These are phyloP conservation scores for Chaetomium fimeti DNA, from an alignment of 495 filamentous ascomycete species.

Conservation along the genomic window DNA sequence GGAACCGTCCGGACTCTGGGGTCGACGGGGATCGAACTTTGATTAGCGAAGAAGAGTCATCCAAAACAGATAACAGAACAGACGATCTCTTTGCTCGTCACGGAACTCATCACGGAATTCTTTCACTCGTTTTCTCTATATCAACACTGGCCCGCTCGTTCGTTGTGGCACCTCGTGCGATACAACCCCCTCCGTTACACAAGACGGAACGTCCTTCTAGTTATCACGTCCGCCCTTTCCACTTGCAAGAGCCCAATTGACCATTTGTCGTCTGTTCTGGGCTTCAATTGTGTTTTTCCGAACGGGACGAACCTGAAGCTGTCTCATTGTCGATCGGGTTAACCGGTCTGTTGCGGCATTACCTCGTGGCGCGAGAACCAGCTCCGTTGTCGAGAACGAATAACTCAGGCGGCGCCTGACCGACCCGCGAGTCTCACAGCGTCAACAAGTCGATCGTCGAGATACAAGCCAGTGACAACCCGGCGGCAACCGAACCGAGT, in stretches of 20 bases:
- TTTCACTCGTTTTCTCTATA: constrained; percentile 3
- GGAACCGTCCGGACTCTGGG: constrained; percentile 17
- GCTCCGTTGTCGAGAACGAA: background rate
- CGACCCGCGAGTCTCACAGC: constrained; percentile 6
- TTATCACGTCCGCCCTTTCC: background rate
- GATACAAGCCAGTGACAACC: constrained; percentile 1
- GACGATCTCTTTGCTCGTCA: background rate
- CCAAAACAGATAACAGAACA: constrained; percentile 17
- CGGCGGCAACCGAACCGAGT: constrained; percentile 16
- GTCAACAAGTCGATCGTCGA: background rate
- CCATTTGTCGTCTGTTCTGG: background rate
- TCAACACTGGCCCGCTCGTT: constrained; percentile 5
- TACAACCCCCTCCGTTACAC: background rate
- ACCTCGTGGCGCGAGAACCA: constrained; percentile 4
- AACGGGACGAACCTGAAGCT: background rate
- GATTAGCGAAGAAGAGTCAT: constrained; percentile 28
- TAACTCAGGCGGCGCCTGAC: constrained; percentile 14
- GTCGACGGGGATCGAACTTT: constrained; percentile 10
- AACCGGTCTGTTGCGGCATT: background rate
- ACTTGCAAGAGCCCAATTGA: constrained; percentile 2
- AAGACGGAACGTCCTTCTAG: constrained; percentile 5
- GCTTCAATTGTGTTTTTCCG: background rate
- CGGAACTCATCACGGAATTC: constrained; percentile 1
- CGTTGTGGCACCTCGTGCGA: background rate
- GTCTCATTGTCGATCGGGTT: background rate